A percentile compares a stretch with the other conserved stretches of the same genome.
Conservation (phyloP, 2,329 filamentous ascomycete genomes). For the Dactylonectria macrodidyma region DNA sequence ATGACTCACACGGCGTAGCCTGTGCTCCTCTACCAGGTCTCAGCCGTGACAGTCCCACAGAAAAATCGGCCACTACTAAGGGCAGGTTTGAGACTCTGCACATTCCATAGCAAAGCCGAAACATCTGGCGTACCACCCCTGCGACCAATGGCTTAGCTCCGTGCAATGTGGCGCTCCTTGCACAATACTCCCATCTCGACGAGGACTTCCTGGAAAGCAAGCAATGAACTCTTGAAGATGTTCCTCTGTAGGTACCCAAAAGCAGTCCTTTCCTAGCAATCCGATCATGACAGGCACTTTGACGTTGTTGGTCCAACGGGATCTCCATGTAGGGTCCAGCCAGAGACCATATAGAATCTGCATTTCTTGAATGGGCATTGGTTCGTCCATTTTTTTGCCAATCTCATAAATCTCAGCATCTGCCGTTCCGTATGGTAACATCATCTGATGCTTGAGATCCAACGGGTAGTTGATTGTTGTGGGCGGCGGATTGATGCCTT, state of each 20-base stretch:
- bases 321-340: slow-evolving; percentile 35
- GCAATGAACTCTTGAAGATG: slow-evolving; percentile 33
- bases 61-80: no score
- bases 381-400: slow-evolving; percentile 34
- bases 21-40: no score
- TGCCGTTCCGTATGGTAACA: slow-evolving; percentile 37
- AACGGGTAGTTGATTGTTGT: slow-evolving; percentile 34
- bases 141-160: slow-evolving; percentile 40
- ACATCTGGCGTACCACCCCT: slow-evolving; percentile 39
- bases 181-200: slow-evolving; percentile 39
- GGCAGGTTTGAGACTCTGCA: slow-evolving; percentile 23
- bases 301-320: slow-evolving; percentile 37
- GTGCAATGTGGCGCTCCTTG: slow-evolving; percentile 39
- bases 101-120: slow-evolving; percentile 43
- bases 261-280: slow-evolving; percentile 33
- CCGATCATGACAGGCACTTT: slow-evolving; percentile 36
- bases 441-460: slow-evolving; percentile 35
- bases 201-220: slow-evolving; percentile 28
- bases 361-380: slow-evolving; percentile 38
- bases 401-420: slow-evolving; percentile 36
- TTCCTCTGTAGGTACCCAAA: slow-evolving; percentile 39
- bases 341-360: slow-evolving; percentile 28
- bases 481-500: slow-evolving; percentile 27
- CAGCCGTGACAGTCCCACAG: no score
- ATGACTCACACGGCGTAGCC: no score